Base-by-base conservation (phyloP, 345 rosid genomes). In the Syzygium jambos region DNA sequence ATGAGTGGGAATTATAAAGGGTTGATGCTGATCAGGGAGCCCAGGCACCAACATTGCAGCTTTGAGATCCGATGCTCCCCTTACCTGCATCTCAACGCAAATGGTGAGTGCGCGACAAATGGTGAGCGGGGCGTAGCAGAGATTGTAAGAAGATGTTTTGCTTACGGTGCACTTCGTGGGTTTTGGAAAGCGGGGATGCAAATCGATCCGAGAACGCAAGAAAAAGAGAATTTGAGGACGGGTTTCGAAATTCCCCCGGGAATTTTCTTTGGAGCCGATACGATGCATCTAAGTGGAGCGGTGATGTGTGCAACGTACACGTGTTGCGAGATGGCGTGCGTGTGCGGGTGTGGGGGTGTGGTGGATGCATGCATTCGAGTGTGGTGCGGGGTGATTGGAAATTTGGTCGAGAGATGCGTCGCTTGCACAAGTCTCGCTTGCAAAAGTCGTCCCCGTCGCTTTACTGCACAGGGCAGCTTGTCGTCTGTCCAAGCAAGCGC, bases 351-450 rank as follows among this genome's bases (percentile, higher is more conserved):
- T 5, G 6, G 46, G 46, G 63, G n/a, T 11, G 65, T 0, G 73
- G n/a, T 2, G 78, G 78, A 65, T 8, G 25, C 11, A 65, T 29
- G 78, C 80, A 1, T 49, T 73, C 10, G 27, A 73, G 82, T 10
- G 82, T 22, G 82, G 27, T 10, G 80, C 80, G 80, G 49, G 80
- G 46, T 1, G 80, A 73, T 34, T 11, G 80, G 61, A 17, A 4
- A 34, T 73, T 65, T 73, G 49, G 82, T 73, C 82, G 82, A 38
- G 82, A 73, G 80, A 73, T 73, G 82, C 82, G 82, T 73, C 19
- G 82, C 82, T 73, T 73, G 82, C 82, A 38, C 21, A 73, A 1
- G 65, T 25, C 65, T 12, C 30, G 82, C 82, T 73, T 5, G 49
- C 82, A 38, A 38, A 73, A 19, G 82, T 34, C 82, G 82, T 73